These are phyloP conservation scores for Cyclotella choctawhatcheeana DNA, from an alignment of 108 stramenopile genomes.

Conservation along the genomic window DNA sequence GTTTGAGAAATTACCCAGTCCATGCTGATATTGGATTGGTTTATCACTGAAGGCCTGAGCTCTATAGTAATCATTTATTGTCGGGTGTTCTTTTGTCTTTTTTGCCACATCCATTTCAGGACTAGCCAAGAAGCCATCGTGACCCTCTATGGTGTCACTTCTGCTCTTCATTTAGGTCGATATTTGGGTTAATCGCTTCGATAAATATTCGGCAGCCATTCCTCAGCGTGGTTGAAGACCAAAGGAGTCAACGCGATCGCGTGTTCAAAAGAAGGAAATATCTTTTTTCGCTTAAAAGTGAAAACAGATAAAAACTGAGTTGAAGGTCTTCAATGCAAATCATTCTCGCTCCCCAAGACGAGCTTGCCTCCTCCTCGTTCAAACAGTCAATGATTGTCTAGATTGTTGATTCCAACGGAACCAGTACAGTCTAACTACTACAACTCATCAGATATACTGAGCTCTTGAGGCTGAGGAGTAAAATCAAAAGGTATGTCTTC, in stretches of 20 bases:
- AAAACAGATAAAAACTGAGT: no score
- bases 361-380: no score
- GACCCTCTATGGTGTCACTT: constrained; percentile 12
- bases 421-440: neutral
- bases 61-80: constrained; percentile 64
- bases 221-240: no score
- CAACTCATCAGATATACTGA: neutral
- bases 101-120: constrained; percentile 55
- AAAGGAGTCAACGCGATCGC: no score
- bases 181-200: neutral
- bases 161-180: neutral
- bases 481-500: constrained; percentile 62
- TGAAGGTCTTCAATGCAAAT: no score
- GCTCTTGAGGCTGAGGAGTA: constrained; percentile 40
- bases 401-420: neutral
- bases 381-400: no score
- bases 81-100: constrained; percentile 58
- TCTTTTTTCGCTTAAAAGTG: no score
- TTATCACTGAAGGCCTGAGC: constrained; percentile 41
- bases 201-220: neutral
- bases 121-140: constrained; percentile 31
- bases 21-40: constrained; percentile 68
- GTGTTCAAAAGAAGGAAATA: no score
- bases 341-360: no score
- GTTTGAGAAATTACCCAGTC: constrained; percentile 61